Evolutionary conservation across 257 asterid genomes (phyloP), one percentile per base, ranked within the genome.

Genomic region (Craterostigma plantagineum): DNA sequence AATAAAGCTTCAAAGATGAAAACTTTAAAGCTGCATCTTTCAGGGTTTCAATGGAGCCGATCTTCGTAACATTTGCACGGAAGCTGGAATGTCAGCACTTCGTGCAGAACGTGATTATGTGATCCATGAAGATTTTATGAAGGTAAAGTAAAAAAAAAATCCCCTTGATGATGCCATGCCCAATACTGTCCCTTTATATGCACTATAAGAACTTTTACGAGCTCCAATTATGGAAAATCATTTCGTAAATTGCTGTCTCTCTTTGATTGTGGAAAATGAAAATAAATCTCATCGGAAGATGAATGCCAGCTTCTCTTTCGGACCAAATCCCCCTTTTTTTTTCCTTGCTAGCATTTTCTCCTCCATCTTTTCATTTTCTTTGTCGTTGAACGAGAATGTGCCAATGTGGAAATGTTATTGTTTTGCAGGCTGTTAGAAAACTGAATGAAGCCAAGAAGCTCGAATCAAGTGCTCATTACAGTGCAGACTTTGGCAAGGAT

Each of bases 21-120:
- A 36, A 36, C 4, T 1, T 36, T 10, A 9, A 12, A 9, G 11
- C 1, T 36, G 12, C 14, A 9, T 12, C n/a, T n/a, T 59, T 46
- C 71, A 87, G 95, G 95, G 95, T 16, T 87, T 82, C 50, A 87
- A 87, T 46, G 95, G 98, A 36, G 98, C 95, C 39, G 98, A 87
- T 57, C 79, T 82, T 52, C 90, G 98, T 14, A 82, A 87, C 44
- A 71, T 87, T 7, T 87, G 95, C 63, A 87, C 98, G 33, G 98
- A 87, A 48, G 95, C 95, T 51, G 93, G 95, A 27, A 82, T 87
- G 98, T 64, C 71, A 11, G 93, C 98, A 14, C 81, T 87, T 59
- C 95, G 95, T 9, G 92, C 92, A 7, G 97, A 82, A 64, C 92
- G 95, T 51, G 97, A 87, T 59, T 82, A 82, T 46, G 97, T 82